Base-by-base conservation (phyloP, 2,329 filamentous ascomycete genomes). In the Cordyceps militaris region DNA sequence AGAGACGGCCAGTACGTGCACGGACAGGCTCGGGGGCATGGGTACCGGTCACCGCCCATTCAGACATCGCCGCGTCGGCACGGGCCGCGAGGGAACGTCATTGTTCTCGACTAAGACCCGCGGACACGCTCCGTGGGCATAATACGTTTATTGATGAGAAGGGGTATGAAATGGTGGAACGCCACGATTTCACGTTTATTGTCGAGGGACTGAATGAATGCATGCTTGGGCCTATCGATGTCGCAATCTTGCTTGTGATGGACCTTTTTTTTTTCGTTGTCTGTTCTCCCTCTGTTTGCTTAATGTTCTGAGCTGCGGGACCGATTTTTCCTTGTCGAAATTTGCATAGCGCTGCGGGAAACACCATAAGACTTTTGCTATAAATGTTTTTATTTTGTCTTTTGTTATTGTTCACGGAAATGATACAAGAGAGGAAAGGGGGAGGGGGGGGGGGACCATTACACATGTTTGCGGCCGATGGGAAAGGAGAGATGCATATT, bases 321-420 rank as follows among this genome's bases (percentile, higher is more conserved):
- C 32, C 30, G 16, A 13, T 19, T 24, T 19, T 3, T 28, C 11
- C 16, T 48, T 10, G 46, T 56, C 30, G 4, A 24, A 51, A 36
- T 55, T 55, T 55, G 53, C 53, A 56, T 56, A 56, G 53, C 53
- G 53, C 34, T 56, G 53, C 53, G 53, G 44, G 42, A 55, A 56
- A 48, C n/a, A 47, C 23, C 14, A 47, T 38, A 8, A 34, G 30
- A 46, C 42, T 11, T n/a, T n/a, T n/a, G n/a, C n/a, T 34, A 47
- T 46, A 42, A 47, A 4, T 28, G 7, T 23, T 19, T 26, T 42
- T 40, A 6, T 21, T 42, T 21, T 42, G 7, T 23, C 16, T n/a
- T 38, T 23, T 51, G 38, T 32, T 24, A 46, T 47, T 9, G 19
- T 30, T 13, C 8, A 38, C 34, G n/a, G 4, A n/a, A 13, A 38